Base-by-base conservation (phyloP, 2,329 filamentous ascomycete genomes). In the Dactylellina sp. region DNA sequence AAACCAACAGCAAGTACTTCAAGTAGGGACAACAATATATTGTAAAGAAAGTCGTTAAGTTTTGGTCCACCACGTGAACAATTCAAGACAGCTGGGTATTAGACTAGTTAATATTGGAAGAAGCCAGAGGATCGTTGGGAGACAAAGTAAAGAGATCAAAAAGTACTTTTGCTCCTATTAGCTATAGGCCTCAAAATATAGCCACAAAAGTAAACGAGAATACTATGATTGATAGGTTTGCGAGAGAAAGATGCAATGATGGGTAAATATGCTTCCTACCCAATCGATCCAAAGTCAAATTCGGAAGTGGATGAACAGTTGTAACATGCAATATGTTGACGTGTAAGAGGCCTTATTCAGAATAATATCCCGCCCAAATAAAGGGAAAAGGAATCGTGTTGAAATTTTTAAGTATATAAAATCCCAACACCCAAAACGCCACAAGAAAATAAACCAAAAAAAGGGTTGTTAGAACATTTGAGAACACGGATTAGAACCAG, bases 21-120 rank as follows among this genome's bases (percentile, higher is more conserved):
- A 20, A 24, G 14, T 18, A 6, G 18, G 37, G 22, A 16, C 5
- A 9, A 32, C 11, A 63, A 9, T 20, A 52, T 49, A 46, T 49
- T 32, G 9, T 42, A 57, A 71, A 40, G 52, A 57, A 75, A 66
- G 56, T 71, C 68, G 61, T 66, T 66, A 74, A 50, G 60, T 53
- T 35, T 56, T 74, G 25, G 42, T 53, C 28, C 61, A 59, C 61
- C 66, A 56, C 14, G 37, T 24, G 18, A n/a, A 59, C 32, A 52
- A 32, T 9, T 32, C 28, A 32, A 47, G 46, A 39, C 44, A 32
- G 39, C 35, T 65, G 61, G 66, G 66, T 71, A 71, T 71, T 71
- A 71, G 50, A 53, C 37, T 66, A 65, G 53, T 42, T 66, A 66
- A 53, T 52, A 53, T 59, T 32, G 52, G 22, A 24, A 42, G 25